Conservation (phyloP, 495 filamentous ascomycete species). For the Rhizodiscina lignyota region DNA sequence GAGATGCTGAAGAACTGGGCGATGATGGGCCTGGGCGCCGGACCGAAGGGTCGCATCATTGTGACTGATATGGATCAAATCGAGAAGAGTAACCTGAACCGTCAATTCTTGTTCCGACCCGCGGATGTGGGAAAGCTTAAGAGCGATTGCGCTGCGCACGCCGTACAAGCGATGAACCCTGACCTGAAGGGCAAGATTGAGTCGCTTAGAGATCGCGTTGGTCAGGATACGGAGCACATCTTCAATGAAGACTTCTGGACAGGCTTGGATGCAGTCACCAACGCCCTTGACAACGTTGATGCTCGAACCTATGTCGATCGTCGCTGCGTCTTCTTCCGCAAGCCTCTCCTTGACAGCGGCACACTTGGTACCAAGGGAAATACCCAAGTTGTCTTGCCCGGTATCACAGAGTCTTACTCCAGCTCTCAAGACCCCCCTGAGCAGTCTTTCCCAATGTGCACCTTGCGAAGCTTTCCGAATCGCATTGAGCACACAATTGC, state of each 20-base stretch:
- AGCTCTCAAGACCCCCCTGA: slow-evolving; percentile 97
- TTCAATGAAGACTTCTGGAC: slow-evolving; percentile 96
- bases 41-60: slow-evolving; percentile 71
- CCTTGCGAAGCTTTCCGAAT: slow-evolving; percentile 93
- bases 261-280: slow-evolving; percentile 79
- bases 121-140: slow-evolving; percentile 94
- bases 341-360: slow-evolving; percentile 89
- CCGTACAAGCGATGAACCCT: slow-evolving; percentile 88
- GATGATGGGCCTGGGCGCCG: slow-evolving; percentile 88
- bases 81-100: slow-evolving; percentile 96
- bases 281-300: slow-evolving; percentile 95
- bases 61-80: slow-evolving; percentile 98
- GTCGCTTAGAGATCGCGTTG: slow-evolving; percentile 74
- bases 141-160: slow-evolving; percentile 84
- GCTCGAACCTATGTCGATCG: slow-evolving; percentile 95
- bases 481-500: slow-evolving; percentile 98
- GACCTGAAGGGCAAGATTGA: slow-evolving; percentile 74
- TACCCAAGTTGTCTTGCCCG: slow-evolving; percentile 83
- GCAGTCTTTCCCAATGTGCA: slow-evolving; percentile 98
- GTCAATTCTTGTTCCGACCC: slow-evolving; percentile 89
- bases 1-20: slow-evolving; percentile 99
- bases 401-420: slow-evolving; percentile 91
- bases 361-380: slow-evolving; percentile 98
- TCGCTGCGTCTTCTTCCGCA: slow-evolving; percentile 96
- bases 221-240: slow-evolving; percentile 80